These are phyloP conservation scores for Geopyxis carbonaria DNA, from an alignment of 495 filamentous ascomycete species.

Conservation along the genomic window DNA sequence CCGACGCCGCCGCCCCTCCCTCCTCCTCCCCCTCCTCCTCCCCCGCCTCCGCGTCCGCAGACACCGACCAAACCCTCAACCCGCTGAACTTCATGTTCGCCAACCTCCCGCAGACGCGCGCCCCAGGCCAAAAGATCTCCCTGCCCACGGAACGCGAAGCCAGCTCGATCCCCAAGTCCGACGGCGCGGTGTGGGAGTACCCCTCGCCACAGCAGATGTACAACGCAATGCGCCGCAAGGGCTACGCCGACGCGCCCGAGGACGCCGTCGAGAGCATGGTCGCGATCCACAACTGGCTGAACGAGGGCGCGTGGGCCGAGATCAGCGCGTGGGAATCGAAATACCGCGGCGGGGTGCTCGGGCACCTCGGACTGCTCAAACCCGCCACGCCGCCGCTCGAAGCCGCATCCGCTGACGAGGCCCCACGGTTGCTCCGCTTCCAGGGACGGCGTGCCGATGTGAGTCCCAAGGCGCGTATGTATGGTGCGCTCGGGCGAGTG, in stretches of 20 bases:
- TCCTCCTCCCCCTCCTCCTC: conserved; percentile 29
- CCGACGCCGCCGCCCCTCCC: conserved; percentile 35
- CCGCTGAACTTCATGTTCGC: conserved; percentile 94
- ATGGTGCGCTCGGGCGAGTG: conserved; percentile 57
- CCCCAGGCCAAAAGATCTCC: conserved; percentile 49
- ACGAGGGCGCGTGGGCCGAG: conserved; percentile 92
- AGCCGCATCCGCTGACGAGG: conserved; percentile 28
- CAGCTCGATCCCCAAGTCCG: conserved; percentile 74
- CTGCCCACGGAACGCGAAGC: conserved; percentile 62
- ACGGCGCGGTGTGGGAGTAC: conserved; percentile 78
- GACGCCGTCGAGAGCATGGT: conserved; percentile 96
- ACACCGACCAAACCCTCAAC: conserved; percentile 52
- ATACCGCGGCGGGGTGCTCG: conserved; percentile 38
- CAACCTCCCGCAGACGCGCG: conserved; percentile 59
- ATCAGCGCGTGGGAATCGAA: conserved; percentile 81
- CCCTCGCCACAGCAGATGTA: conserved; percentile 99
- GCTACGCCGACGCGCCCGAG: conserved; percentile 80
- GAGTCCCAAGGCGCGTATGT: conserved; percentile 72
- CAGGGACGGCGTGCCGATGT: conserved; percentile 73
- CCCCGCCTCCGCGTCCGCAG: conserved; percentile 35
- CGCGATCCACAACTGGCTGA: conserved; percentile 90
- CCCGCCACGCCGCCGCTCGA: conserved; percentile 33
- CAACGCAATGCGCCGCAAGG: conserved; percentile 89
- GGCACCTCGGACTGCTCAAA: conserved; percentile 40
- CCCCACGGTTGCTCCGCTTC: conserved; percentile 65